phyloP scores from a whole-genome alignment of 805 yeast species.

The Tetrapisispora taiwanensis region DNA sequence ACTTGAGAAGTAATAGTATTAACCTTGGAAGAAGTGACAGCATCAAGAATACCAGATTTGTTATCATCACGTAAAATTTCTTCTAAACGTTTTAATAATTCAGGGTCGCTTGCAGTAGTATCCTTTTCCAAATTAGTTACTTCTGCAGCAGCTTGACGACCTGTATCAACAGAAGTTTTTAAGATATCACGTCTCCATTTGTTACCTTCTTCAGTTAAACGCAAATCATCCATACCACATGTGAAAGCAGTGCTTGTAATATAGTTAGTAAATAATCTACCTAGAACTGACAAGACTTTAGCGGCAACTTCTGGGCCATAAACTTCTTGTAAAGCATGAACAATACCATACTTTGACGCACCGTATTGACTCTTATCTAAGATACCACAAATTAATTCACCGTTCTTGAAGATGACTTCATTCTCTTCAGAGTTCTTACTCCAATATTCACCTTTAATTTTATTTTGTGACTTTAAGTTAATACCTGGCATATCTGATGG shows the following conservation, averaged over 20 bases:
- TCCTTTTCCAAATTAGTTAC: constrained; percentile 69
- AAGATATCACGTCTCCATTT: constrained; percentile 77
- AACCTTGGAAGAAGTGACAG: constrained; percentile 87
- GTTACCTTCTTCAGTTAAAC: constrained; percentile 87
- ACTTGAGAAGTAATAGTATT: constrained; percentile 90
- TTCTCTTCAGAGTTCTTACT: constrained; percentile 76
- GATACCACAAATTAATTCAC: constrained; percentile 85
- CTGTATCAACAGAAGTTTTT: constrained; percentile 66
- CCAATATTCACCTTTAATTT: constrained; percentile 93
- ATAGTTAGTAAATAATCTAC: constrained; percentile 89
- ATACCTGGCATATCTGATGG: constrained; percentile 87
- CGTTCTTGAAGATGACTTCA: constrained; percentile 74
- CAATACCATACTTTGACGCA: constrained; percentile 92
- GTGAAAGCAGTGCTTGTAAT: constrained; percentile 89
- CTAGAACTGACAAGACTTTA: constrained; percentile 79
- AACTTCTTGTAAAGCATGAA: constrained; percentile 91
- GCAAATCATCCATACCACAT: constrained; percentile 99
- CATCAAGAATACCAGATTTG: constrained; percentile 89
- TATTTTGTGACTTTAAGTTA: constrained; percentile 73
- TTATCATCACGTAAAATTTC: constrained; percentile 90
- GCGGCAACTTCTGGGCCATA: constrained; percentile 91
- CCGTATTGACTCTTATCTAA: constrained; percentile 97
- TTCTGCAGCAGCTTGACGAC: constrained; percentile 87
- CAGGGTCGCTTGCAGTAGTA: constrained; percentile 48
- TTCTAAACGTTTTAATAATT: constrained; percentile 78